phyloP scores from a whole-genome alignment of 257 asterid species.

The Primulina huaijiensis region DNA sequence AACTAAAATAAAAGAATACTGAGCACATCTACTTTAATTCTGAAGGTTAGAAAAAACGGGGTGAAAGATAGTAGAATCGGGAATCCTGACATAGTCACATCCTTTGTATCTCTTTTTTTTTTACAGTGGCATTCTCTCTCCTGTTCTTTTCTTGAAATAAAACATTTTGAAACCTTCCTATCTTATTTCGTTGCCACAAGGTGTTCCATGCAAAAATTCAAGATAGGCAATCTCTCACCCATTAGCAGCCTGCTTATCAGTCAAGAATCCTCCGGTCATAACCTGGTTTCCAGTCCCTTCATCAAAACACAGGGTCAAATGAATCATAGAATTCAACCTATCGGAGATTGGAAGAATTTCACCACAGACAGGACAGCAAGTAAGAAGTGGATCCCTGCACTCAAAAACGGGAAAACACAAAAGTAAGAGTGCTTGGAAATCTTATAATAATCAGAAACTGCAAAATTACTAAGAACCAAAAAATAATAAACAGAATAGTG shows the following conservation, averaged over 20 bases:
- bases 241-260: slow-evolving; percentile 93
- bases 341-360: slow-evolving; percentile 79
- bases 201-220: slow-evolving; percentile 22
- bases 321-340: slow-evolving; percentile 72
- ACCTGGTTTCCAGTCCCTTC: slow-evolving; percentile 98
- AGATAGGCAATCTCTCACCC: slow-evolving; percentile 56
- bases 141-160: neutral
- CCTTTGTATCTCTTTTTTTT: slow-evolving; percentile 21
- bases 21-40: neutral
- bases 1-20: neutral
- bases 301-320: slow-evolving; percentile 91
- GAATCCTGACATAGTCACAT: slow-evolving; percentile 4
- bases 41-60: slow-evolving; percentile 11
- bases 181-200: slow-evolving; percentile 24
- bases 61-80: slow-evolving; percentile 11
- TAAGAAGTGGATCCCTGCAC: slow-evolving; percentile 81
- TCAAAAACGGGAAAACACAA: slow-evolving; percentile 18
- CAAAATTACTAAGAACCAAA: neutral
- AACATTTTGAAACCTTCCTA: slow-evolving; percentile 9
- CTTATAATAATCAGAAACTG: slow-evolving; percentile 9
- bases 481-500: neutral
- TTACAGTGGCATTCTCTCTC: slow-evolving; percentile 1
- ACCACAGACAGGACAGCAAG: slow-evolving; percentile 97
- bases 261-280: slow-evolving; percentile 98
- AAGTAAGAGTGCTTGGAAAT: slow-evolving; percentile 15